Evolutionary conservation across 2,329 filamentous ascomycete species (phyloP), one percentile per base, ranked within the genome.

Genomic region (Fusarium tjaetaba): DNA sequence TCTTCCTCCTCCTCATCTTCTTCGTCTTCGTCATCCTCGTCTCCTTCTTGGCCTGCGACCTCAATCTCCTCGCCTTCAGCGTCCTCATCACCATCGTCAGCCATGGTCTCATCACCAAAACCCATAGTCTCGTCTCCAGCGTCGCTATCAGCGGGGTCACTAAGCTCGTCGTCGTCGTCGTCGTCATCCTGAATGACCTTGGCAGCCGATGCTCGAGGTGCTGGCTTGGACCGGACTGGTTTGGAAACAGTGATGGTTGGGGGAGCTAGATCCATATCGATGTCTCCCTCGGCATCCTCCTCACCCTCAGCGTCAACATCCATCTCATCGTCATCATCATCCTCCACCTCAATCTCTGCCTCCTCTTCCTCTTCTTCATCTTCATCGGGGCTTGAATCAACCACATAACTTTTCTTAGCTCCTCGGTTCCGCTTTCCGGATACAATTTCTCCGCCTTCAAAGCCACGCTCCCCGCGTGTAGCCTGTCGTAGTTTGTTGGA

Each of bases 351-450:
- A 24, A 82, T 79, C 24, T 82, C 79, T 20, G 79, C 77, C 32
- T 81, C 79, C 16, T 79, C 81, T 14, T 83, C 82, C 14, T 83
- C 83, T 14, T 84, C 83, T 4, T 85, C 85, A 7, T 85, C 84
- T 30, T 85, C 84, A n/a, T 85, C 84, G 42, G 83, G 84, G 61
- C 85, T 86, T 42, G 86, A 88, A 70, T 90, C 88, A 30, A 91
- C 86, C 41, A 89, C 87, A 61, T 90, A 90, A 73, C 85, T 90
- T 81, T 90, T 90, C 81, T 89, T 88, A 24, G 84, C 85, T 11
- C 86, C 87, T 14, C 88, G 85, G 65, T 87, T 88, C 55, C 88
- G 84, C 75, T 87, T 88, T 42, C 86, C 85, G 32, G 84, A 81
- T 24, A 87, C 79, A 55, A 88, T 86, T 74, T 87, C 85, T 36